Evolutionary conservation across 169 alveolate genomes (phyloP), one percentile per base, ranked within the genome.

Genomic region (Neospora caninum): DNA sequence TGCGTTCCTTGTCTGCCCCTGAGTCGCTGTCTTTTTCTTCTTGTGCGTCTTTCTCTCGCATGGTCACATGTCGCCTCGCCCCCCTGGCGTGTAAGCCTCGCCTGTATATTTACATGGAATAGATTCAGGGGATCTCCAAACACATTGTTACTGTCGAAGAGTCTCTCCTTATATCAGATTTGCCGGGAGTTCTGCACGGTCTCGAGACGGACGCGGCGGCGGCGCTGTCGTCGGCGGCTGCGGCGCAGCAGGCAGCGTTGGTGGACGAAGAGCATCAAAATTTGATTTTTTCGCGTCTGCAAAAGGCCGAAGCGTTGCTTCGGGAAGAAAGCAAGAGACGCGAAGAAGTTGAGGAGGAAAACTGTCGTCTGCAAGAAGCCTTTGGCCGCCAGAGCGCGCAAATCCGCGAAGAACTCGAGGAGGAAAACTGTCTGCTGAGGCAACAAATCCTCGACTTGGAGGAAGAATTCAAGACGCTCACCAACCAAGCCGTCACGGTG

Each of bases 401-500:
- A 2, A 0, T n/a, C 20, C 45, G 41, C n/a, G 45, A n/a, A 42
- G 29, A 73, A 13, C 45, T 73, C 86, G 41, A 18, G 41, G 1
- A 25, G 20, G 88, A 43, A 45, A 38, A 43, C 58, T 27, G 20
- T 0, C 36, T 34, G 9, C 39, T 89, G 49, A 45, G 43, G 38
- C 54, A 36, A 18, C 78, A 69, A 42, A 45, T 80, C 82, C 45
- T 36, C 39, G 94, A 92, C 42, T 69, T 92, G 41, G 94, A 92
- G 91, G 25, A 27, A 4, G 94, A 92, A 70, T 78, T 92, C 70
- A 27, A 38, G 0, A 58, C 70, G 31, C 84, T 67, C 27, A 92
- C 78, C 42, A 84, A 92, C 42, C 94, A 92, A 31, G 80, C 94
- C 38, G 87, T 92, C 0, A 92, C 94, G n/a, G 88, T 92, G 6